Conservation (phyloP, 371 early-diverging fungal genomes). For the Mortierella sp. region DNA sequence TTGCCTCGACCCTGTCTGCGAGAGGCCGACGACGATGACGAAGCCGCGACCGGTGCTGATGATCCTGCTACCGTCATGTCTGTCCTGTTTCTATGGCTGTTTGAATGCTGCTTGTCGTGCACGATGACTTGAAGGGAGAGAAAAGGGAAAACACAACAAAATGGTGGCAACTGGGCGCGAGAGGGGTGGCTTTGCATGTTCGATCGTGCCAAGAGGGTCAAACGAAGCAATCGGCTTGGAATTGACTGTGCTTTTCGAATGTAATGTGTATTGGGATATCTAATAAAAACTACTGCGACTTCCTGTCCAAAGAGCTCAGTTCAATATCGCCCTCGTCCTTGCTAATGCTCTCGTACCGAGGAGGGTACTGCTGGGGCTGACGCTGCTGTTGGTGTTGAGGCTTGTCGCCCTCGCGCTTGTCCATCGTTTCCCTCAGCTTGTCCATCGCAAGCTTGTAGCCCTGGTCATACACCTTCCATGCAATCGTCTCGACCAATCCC, state of each 20-base stretch:
- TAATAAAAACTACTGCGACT: constrained; percentile 16
- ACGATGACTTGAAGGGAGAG: background rate
- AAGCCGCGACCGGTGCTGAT: background rate
- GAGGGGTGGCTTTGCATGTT: background rate
- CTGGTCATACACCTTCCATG: constrained; percentile 53
- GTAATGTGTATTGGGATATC: background rate
- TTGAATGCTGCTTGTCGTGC: background rate
- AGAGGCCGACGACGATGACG: background rate
- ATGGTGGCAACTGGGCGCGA: constrained; percentile 20
- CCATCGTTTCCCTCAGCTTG: constrained; percentile 40
- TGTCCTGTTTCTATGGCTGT: background rate
- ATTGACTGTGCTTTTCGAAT: too few species aligned
- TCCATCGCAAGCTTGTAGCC: constrained; percentile 45
- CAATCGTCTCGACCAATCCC: constrained; percentile 74
- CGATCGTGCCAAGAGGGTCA: too few species aligned
- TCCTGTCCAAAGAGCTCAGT: constrained; percentile 48
- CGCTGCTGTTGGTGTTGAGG: constrained; percentile 30
- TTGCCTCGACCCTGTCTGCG: background rate
- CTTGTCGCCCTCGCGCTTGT: constrained; percentile 33
- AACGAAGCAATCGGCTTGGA: too few species aligned
- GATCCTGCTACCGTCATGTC: constrained; percentile 26
- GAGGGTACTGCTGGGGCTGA: constrained; percentile 46
- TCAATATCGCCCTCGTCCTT: constrained; percentile 42
- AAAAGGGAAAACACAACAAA: background rate
- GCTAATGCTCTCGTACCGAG: constrained; percentile 11